Percentiles rank a stretch among this genome's conserved stretches.
Evolutionary conservation across 768 basidiomycete genomes (phyloP).

Genomic region (Tephrocybe sp.): DNA sequence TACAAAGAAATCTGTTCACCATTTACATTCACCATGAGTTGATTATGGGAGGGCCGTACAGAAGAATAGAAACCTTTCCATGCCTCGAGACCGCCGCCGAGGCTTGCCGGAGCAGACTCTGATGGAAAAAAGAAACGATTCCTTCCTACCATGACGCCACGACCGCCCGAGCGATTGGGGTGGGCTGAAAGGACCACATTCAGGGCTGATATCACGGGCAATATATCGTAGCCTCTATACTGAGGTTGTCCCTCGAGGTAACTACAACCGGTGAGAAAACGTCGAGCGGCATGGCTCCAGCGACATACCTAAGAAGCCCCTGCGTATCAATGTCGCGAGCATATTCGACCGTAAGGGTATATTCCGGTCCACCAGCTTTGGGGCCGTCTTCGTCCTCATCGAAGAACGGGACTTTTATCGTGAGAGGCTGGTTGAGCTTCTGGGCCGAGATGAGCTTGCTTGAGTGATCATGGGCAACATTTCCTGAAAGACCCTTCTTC

Average conservation of each 20-base stretch:
- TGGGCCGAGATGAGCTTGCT: slow-evolving; percentile 50
- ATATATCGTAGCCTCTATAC: slow-evolving; percentile 55
- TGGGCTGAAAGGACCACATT: slow-evolving; percentile 64
- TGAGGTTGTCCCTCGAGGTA: slow-evolving; percentile 56
- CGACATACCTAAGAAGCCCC: slow-evolving; percentile 38
- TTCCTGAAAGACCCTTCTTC: slow-evolving; percentile 45
- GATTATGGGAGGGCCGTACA: slow-evolving; percentile 54
- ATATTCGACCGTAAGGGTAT: slow-evolving; percentile 42
- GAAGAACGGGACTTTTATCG: slow-evolving; percentile 43
- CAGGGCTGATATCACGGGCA: slow-evolving; percentile 60
- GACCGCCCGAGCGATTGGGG: slow-evolving; percentile 51
- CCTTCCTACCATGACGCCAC: slow-evolving; percentile 64
- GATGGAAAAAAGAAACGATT: slow-evolving; percentile 67
- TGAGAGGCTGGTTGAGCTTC: slow-evolving; percentile 44
- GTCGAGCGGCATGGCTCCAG: slow-evolving; percentile 32
- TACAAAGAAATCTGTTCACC: slow-evolving; percentile 45
- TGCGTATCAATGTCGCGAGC: slow-evolving; percentile 53
- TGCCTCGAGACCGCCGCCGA: slow-evolving; percentile 55
- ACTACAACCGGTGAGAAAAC: slow-evolving; percentile 42
- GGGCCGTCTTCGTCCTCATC: slow-evolving; percentile 53
- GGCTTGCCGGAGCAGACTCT: slow-evolving; percentile 45
- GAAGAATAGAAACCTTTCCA: slow-evolving; percentile 62
- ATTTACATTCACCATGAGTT: slow-evolving; percentile 66
- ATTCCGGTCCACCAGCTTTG: slow-evolving; percentile 45
- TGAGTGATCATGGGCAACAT: slow-evolving; percentile 57